Evolutionary conservation across 371 early-diverging fungal genomes (phyloP).

Genomic region (Zychaea mexicana): DNA sequence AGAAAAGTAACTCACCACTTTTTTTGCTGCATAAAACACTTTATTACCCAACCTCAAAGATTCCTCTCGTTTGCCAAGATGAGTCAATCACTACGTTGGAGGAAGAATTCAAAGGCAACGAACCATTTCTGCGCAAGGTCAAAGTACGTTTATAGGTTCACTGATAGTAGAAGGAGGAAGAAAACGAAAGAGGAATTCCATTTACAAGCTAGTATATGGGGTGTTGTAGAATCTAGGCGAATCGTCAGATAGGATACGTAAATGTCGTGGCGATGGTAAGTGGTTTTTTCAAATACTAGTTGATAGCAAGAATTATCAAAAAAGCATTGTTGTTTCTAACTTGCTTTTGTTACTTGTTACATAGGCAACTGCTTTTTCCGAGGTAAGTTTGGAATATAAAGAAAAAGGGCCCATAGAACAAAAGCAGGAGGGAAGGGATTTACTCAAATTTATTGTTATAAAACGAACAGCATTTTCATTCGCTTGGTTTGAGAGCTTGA

Average conservation of each 20-base stretch:
- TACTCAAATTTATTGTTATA: neutral
- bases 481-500: conserved; percentile 68
- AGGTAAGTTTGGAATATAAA: conserved; percentile 39
- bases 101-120: conserved; percentile 61
- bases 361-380: conserved; percentile 74
- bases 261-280: conserved; percentile 74
- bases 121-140: conserved; percentile 59
- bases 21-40: neutral
- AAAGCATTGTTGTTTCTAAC: neutral
- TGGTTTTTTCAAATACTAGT: neutral
- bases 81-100: conserved; percentile 50
- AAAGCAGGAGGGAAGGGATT: neutral
- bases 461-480: conserved; percentile 59
- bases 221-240: conserved; percentile 51
- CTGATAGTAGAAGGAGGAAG: neutral
- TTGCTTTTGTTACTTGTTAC: too few relatives aligned
- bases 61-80: conserved; percentile 58
- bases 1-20: neutral
- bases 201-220: too few relatives aligned
- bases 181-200: neutral
- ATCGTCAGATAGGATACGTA: conserved; percentile 54
- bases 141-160: conserved; percentile 32
- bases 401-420: neutral
- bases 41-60: too few relatives aligned
- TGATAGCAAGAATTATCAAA: neutral